phyloP scores from a whole-genome alignment of 1,284 basidiomycete genomes.

The Entoloma clypeatum region DNA sequence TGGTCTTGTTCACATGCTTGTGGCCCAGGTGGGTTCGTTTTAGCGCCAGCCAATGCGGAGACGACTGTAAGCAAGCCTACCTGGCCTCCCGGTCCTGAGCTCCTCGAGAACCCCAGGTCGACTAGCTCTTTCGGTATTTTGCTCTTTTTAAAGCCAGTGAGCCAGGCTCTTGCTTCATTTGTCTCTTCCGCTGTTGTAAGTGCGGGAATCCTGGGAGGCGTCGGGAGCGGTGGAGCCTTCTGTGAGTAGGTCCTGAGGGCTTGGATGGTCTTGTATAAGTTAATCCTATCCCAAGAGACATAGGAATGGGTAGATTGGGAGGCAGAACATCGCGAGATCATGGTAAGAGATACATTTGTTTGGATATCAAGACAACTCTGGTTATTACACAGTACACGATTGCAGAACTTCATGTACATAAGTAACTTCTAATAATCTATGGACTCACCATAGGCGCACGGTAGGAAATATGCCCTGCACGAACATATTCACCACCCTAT shows the following conservation, averaged over 20 bases:
- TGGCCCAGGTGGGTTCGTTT: background rate
- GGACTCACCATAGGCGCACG: too few species aligned
- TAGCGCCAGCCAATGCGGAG: background rate
- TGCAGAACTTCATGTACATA: too few species aligned
- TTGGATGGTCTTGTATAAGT: background rate
- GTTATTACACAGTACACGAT: too few species aligned
- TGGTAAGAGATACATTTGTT: too few species aligned
- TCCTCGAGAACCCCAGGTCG: conserved; percentile 63
- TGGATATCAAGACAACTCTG: too few species aligned
- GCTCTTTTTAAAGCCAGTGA: conserved; percentile 40
- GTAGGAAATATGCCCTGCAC: too few species aligned
- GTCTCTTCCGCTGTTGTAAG: conserved; percentile 38
- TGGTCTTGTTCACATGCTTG: conserved; percentile 83
- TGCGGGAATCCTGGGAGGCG: conserved; percentile 19
- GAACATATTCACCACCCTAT: conserved; percentile 26
- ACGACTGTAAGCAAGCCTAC: conserved; percentile 32
- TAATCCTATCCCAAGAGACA: conserved; percentile 4
- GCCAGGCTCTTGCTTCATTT: conserved; percentile 48
- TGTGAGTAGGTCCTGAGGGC: conserved; percentile 13
- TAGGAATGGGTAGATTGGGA: background rate
- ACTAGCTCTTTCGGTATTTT: conserved; percentile 48
- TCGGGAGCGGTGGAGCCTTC: conserved; percentile 14
- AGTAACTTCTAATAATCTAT: too few species aligned
- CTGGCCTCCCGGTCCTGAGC: conserved; percentile 79
- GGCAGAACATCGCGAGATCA: conserved; percentile 9